These are phyloP conservation scores for Pseudogymnoascus sp. DNA, from an alignment of 2,329 filamentous ascomycete species.

Conservation along the genomic window DNA sequence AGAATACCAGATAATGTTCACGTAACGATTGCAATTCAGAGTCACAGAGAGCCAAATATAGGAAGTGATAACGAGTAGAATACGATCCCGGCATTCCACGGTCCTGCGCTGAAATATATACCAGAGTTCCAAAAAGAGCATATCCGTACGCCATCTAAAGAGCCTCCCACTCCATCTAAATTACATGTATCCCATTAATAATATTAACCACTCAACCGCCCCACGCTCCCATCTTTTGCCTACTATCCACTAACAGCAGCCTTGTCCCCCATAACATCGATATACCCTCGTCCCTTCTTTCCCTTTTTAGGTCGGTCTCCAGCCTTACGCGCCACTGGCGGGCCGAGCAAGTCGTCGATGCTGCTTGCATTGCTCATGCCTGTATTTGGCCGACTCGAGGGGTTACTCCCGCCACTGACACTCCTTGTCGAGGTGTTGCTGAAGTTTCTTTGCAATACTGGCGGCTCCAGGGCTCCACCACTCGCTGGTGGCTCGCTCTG, in stretches of 20 bases:
- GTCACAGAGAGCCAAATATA: neutral
- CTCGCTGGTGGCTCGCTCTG: conserved; percentile 6
- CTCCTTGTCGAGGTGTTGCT: conserved; percentile 23
- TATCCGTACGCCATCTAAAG: conserved; percentile 2
- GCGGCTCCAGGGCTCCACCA: conserved; percentile 14
- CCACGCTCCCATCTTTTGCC: neutral
- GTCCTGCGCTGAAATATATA: conserved; percentile 3
- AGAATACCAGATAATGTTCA: neutral
- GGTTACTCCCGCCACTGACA: conserved; percentile 26
- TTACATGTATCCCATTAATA: conserved; percentile 5
- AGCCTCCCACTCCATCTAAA: conserved; percentile 2
- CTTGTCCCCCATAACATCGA: conserved; percentile 74
- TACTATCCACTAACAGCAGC: neutral
- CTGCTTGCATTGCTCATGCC: conserved; percentile 87
- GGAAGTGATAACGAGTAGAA: neutral
- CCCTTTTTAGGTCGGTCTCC: conserved; percentile 53
- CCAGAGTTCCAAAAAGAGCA: neutral
- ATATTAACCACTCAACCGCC: neutral
- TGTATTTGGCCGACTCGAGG: conserved; percentile 64
- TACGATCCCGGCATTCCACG: conserved; percentile 4
- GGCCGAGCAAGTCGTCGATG: conserved; percentile 85
- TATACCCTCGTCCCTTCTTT: conserved; percentile 80
- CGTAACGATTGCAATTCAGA: neutral
- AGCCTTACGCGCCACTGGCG: conserved; percentile 61
- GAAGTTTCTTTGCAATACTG: conserved; percentile 17